These are phyloP conservation scores for Protomyces arabidopsidicola DNA, from an alignment of 1,139 yeast species.

Conservation along the genomic window DNA sequence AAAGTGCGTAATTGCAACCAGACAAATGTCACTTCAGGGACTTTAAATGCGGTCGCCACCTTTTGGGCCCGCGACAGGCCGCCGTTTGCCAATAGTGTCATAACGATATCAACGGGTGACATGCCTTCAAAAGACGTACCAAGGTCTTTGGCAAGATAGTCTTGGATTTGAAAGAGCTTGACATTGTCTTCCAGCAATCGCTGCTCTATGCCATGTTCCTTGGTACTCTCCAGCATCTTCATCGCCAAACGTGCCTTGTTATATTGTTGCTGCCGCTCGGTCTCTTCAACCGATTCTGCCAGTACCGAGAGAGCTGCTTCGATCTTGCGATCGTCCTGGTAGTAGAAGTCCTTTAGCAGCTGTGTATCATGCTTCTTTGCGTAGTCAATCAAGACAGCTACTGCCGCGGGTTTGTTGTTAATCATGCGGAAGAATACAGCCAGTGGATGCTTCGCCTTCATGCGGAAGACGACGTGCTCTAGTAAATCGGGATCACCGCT, in stretches of 20 bases:
- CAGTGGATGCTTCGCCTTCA: conserved; percentile 48
- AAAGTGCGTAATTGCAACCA: conserved; percentile 56
- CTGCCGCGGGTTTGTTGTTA: conserved; percentile 46
- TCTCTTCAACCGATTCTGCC: conserved; percentile 35
- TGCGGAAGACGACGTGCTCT: conserved; percentile 53
- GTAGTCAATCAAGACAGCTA: conserved; percentile 46
- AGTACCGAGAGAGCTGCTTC: conserved; percentile 48
- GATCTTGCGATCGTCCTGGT: conserved; percentile 55
- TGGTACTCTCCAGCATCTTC: conserved; percentile 36
- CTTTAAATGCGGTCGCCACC: conserved; percentile 56
- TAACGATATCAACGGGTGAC: conserved; percentile 56
- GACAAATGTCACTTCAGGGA: conserved; percentile 62
- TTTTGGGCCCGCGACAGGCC: conserved; percentile 58
- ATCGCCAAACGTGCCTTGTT: conserved; percentile 37
- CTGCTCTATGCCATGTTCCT: conserved; percentile 37
- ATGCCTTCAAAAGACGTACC: conserved; percentile 52
- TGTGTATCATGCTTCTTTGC: conserved; percentile 40
- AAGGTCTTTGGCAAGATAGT: conserved; percentile 46
- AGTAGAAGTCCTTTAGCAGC: conserved; percentile 50
- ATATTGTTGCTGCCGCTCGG: conserved; percentile 28
- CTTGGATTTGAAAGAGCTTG: conserved; percentile 17
- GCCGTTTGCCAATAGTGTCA: conserved; percentile 51
- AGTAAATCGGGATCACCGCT: conserved; percentile 59
- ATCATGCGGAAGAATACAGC: conserved; percentile 56
- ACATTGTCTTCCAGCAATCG: conserved; percentile 49